phyloP scores from a whole-genome alignment of 768 basidiomycete species.

The Agrocybe chaxingu region DNA sequence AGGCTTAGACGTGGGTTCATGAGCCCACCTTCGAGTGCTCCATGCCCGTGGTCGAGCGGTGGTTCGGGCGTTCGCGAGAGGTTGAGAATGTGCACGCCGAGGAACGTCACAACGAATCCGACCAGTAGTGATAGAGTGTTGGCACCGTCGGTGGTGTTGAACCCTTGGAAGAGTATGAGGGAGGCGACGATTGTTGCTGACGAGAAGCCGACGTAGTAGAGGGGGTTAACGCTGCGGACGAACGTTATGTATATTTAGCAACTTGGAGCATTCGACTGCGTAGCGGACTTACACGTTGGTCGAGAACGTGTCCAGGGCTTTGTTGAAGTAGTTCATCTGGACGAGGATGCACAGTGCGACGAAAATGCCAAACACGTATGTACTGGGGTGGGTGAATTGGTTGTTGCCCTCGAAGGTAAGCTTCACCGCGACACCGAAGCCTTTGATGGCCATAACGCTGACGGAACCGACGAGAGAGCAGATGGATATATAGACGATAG shows the following conservation, averaged over 20 bases:
- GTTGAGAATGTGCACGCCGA: slow-evolving; percentile 95
- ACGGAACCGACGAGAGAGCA: slow-evolving; percentile 95
- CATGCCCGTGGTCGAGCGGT: slow-evolving; percentile 32
- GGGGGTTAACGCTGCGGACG: slow-evolving; percentile 79
- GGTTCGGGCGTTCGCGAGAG: slow-evolving; percentile 61
- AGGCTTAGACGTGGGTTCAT: slow-evolving; percentile 80
- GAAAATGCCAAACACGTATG: slow-evolving; percentile 91
- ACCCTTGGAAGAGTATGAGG: slow-evolving; percentile 94
- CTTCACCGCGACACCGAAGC: slow-evolving; percentile 95
- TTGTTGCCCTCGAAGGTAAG: slow-evolving; percentile 91
- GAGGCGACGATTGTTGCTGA: slow-evolving; percentile 91
- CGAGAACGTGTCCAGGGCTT: slow-evolving; percentile 93
- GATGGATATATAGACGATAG: slow-evolving; percentile 91
- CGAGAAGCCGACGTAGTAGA: slow-evolving; percentile 97
- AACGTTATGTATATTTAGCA: background rate
- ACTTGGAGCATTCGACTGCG: background rate
- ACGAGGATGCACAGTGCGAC: slow-evolving; percentile 83
- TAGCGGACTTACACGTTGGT: slow-evolving; percentile 83
- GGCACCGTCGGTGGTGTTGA: slow-evolving; percentile 81
- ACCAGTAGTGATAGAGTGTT: slow-evolving; percentile 85
- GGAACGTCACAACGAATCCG: slow-evolving; percentile 91
- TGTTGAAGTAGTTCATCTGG: slow-evolving; percentile 98
- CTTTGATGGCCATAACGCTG: slow-evolving; percentile 99
- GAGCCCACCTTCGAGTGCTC: slow-evolving; percentile 59
- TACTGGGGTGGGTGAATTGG: slow-evolving; percentile 91